These are phyloP conservation scores for Penicillium coprophilum DNA, from an alignment of 495 filamentous ascomycete genomes.

Conservation along the genomic window DNA sequence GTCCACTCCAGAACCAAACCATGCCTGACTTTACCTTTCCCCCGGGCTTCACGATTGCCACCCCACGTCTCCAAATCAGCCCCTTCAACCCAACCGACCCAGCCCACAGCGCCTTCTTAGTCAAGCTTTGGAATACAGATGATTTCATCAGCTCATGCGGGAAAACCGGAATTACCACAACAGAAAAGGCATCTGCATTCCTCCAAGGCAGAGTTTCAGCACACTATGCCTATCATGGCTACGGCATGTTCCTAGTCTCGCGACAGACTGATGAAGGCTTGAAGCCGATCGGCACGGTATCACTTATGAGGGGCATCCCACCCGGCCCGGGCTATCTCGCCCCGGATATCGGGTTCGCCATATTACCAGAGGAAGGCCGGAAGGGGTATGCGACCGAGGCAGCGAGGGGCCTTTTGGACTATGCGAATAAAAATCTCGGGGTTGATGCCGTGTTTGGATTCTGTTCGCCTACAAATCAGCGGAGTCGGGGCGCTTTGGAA, in stretches of 20 bases:
- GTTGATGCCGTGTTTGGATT: constrained; percentile 25
- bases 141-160: constrained; percentile 22
- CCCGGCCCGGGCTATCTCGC: constrained; percentile 21
- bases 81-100: constrained; percentile 28
- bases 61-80: constrained; percentile 34
- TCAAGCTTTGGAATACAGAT: constrained; percentile 31
- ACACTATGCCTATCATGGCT: constrained; percentile 29
- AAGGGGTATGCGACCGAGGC: constrained; percentile 45
- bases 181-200: constrained; percentile 24
- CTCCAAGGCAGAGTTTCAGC: constrained; percentile 20
- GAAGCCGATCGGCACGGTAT: background rate
- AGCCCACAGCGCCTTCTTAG: constrained; percentile 37
- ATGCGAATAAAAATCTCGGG: constrained; percentile 20
- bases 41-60: constrained; percentile 19
- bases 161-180: constrained; percentile 20
- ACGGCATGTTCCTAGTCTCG: constrained; percentile 30
- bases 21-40: background rate
- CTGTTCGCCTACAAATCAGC: constrained; percentile 22
- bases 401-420: constrained; percentile 27
- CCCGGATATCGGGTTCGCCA: constrained; percentile 39
- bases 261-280: background rate
- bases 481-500: constrained; percentile 30
- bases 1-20: background rate
- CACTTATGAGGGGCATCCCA: constrained; percentile 30
- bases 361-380: constrained; percentile 31